phyloP scores from a whole-genome alignment of 495 filamentous ascomycete genomes.

The Neurospora sublineolata region DNA sequence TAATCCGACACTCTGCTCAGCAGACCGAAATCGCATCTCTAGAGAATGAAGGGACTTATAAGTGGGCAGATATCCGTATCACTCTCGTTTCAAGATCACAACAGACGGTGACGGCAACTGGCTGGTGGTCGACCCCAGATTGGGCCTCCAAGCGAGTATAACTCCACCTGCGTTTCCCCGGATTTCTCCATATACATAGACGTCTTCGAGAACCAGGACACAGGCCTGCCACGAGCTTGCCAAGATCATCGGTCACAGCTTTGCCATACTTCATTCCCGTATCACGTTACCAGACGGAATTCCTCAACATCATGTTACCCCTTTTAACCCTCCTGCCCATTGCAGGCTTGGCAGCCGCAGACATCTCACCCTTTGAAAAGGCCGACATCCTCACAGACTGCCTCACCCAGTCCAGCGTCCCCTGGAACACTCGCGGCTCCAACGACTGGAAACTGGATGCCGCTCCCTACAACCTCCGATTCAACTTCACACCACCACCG shows the following conservation, averaged over 20 bases:
- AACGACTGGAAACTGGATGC: constrained; percentile 30
- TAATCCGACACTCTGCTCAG: constrained; percentile 17
- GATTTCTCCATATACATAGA: constrained; percentile 9
- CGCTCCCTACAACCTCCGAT: constrained; percentile 29
- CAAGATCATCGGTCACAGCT: not conserved
- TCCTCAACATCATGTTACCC: constrained; percentile 4
- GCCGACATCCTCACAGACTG: constrained; percentile 28
- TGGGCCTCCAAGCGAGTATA: constrained; percentile 10
- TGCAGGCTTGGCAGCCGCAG: constrained; percentile 9
- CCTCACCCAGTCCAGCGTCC: constrained; percentile 23
- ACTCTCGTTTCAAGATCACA: constrained; percentile 2
- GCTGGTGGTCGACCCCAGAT: constrained; percentile 6
- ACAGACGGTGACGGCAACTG: constrained; percentile 4
- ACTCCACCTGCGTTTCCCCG: constrained; percentile 18
- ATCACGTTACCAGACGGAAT: constrained; percentile 8
- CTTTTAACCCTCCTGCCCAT: constrained; percentile 10
- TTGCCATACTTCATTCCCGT: not conserved
- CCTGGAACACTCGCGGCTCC: constrained; percentile 21
- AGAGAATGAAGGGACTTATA: constrained; percentile 7
- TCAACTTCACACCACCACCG: constrained; percentile 28
- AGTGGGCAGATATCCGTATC: constrained; percentile 17
- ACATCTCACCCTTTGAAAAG: constrained; percentile 12
- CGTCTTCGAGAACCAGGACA: not conserved
- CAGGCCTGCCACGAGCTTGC: constrained; percentile 1
- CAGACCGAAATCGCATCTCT: not conserved